Conservation (phyloP, 768 basidiomycete species). For the Chiua virens region DNA sequence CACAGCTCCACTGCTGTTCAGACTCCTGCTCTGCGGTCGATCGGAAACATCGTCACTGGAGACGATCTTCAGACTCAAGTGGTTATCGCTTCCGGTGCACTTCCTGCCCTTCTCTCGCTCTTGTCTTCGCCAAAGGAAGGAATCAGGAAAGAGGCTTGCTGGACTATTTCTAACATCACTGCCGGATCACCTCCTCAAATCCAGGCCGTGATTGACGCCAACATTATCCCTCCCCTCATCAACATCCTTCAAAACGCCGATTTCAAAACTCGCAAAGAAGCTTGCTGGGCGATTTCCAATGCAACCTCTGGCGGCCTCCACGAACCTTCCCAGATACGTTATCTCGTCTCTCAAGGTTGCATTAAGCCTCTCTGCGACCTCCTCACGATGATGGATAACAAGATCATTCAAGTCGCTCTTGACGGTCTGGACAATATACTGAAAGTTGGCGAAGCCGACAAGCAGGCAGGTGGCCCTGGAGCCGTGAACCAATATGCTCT, state of each 20-base stretch:
- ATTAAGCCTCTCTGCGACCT: slow-evolving; percentile 98
- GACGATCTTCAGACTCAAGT: slow-evolving; percentile 99
- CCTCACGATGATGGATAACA: slow-evolving; percentile 98
- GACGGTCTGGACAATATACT: slow-evolving; percentile 98
- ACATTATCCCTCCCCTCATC: slow-evolving; percentile 96
- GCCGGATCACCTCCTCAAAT: slow-evolving; percentile 97
- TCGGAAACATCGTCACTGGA: slow-evolving; percentile 99
- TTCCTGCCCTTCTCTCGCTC: slow-evolving; percentile 89
- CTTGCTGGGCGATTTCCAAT: slow-evolving; percentile 99
- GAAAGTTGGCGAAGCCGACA: slow-evolving; percentile 97
- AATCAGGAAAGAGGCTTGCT: slow-evolving; percentile 99
- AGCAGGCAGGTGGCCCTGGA: slow-evolving; percentile 74
- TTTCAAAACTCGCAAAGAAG: slow-evolving; percentile 99
- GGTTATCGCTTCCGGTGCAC: slow-evolving; percentile 95
- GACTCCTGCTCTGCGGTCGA: slow-evolving; percentile 96
- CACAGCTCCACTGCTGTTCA: slow-evolving; percentile 94
- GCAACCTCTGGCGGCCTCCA: slow-evolving; percentile 97
- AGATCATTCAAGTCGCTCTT: slow-evolving; percentile 97
- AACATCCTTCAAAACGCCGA: slow-evolving; percentile 97
- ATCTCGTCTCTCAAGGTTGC: slow-evolving; percentile 96
- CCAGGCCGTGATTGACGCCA: slow-evolving; percentile 95
- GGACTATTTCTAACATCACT: slow-evolving; percentile 99
- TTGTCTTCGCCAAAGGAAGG: slow-evolving; percentile 97
- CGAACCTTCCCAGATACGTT: slow-evolving; percentile 95
- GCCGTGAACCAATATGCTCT: slow-evolving; percentile 90